Conservation (phyloP, 2,329 filamentous ascomycete genomes). For the Xylariomycetidae sp. region DNA sequence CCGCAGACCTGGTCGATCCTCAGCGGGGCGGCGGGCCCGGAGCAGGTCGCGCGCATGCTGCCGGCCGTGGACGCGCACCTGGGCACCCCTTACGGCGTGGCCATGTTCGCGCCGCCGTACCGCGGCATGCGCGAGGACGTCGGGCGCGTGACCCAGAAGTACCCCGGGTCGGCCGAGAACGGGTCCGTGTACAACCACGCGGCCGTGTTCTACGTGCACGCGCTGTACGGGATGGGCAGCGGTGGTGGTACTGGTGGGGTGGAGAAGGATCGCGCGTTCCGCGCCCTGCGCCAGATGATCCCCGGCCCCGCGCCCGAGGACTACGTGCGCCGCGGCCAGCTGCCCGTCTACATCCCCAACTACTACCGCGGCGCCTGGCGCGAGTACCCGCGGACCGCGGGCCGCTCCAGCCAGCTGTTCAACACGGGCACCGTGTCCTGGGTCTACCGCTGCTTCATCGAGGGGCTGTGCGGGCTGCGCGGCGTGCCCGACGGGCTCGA, state of each 20-base stretch:
- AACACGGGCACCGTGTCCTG: constrained; percentile 55
- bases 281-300: constrained; percentile 47
- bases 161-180: constrained; percentile 54
- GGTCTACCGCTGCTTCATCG: constrained; percentile 51
- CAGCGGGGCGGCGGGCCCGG: constrained; percentile 41
- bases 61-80: constrained; percentile 46
- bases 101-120: constrained; percentile 53
- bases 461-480: constrained; percentile 49
- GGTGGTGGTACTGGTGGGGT: too few species aligned
- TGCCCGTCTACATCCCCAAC: constrained; percentile 54
- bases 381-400: constrained; percentile 46
- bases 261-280: constrained; percentile 46
- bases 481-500: constrained; percentile 43
- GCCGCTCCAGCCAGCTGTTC: constrained; percentile 52
- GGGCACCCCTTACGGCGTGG: constrained; percentile 47
- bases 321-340: constrained; percentile 47
- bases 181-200: constrained; percentile 56
- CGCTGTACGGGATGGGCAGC: constrained; percentile 45
- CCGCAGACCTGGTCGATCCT: constrained; percentile 53
- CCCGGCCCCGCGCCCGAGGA: constrained; percentile 48
- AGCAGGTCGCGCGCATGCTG: constrained; percentile 41
- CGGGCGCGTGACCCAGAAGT: constrained; percentile 55
- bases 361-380: constrained; percentile 52
- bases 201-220: constrained; percentile 49
- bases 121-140: constrained; percentile 53